Base-by-base conservation (phyloP, 108 stramenopile species). In the Skeletonema tropicum region DNA sequence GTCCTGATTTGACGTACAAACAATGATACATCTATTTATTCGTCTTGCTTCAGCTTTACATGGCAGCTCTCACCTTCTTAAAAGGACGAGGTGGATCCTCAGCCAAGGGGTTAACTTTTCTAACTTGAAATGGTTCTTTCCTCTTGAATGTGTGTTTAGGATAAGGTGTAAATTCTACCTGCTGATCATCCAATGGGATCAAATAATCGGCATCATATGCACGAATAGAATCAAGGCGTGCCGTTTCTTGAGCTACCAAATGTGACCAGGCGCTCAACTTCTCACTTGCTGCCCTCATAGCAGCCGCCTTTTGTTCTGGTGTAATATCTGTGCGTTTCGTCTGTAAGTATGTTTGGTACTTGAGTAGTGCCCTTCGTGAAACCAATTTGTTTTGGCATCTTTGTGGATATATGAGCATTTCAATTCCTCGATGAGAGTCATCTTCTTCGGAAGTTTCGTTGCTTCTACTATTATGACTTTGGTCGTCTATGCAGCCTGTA, bases 241-340 rank as follows among this genome's bases (percentile, higher is more conserved):
- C 72, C 12, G 72, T 52, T 25, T 73, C 72, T 13, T 48, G 14
- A 23, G 72, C 72, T 31, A 73, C 72, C 52, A 32, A 15, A 36
- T 26, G 26, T 55, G 72, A 73, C 72, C 72, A 73, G n/a, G 14
- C 11, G 49, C 63, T 73, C 62, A 73, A 38, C 61, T 73, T 73
- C 21, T 29, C 30, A 26, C 72, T 64, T 11, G 60, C 46, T 3
- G 29, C 32, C 23, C 60, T 60, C 72, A 73, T 55, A 9, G 61
- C 59, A 1, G 4, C 5, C 23, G 35, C 11, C 15, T 49, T 63
- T 52, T 73, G 45, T 32, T 46, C 46, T 3, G 33, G 30, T 21
- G 72, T 48, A 31, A 26, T 38, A 41, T 15, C 31, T 13, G 45
- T 17, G 7, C 19, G 19, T 17, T 73, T 12, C 5, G 38, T n/a